These are phyloP conservation scores for Pachysandra terminalis DNA, from an alignment of 164 flowering plant species.

Conservation along the genomic window DNA sequence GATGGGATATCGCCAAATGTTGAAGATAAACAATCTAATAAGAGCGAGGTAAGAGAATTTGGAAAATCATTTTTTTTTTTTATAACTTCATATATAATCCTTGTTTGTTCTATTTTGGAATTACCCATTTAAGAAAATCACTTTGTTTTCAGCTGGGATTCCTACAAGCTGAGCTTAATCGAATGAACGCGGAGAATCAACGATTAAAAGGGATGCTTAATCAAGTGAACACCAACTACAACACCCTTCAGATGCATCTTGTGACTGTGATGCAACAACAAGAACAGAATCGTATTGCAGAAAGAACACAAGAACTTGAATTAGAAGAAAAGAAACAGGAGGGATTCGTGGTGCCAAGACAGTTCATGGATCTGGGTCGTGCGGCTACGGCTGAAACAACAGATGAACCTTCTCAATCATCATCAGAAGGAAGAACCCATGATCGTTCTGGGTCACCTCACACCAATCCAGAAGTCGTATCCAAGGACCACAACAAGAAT, in stretches of 20 bases:
- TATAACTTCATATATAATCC: no score
- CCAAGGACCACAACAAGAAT: no score
- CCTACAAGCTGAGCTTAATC: constrained; percentile 57
- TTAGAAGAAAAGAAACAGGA: constrained; percentile 22
- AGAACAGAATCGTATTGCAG: constrained; percentile 25
- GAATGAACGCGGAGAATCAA: constrained; percentile 68
- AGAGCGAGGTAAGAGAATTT: constrained; percentile 54
- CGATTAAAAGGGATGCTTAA: constrained; percentile 54
- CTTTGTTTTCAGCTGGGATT: constrained; percentile 40
- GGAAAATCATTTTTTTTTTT: no score
- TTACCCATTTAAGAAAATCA: not conserved
- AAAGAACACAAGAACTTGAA: constrained; percentile 25
- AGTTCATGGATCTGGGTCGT: constrained; percentile 65
- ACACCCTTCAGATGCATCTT: constrained; percentile 61
- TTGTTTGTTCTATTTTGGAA: not conserved
- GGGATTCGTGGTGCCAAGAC: constrained; percentile 41
- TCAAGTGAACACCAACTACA: constrained; percentile 62
- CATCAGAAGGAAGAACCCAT: constrained; percentile 42
- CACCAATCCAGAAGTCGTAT: constrained; percentile 22
- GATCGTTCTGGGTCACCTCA: constrained; percentile 38
- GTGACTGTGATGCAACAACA: constrained; percentile 41
- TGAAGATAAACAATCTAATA: constrained; percentile 51
- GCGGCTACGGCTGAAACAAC: constrained; percentile 28
- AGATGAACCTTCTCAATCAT: constrained; percentile 45
- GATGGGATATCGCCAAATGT: constrained; percentile 51